phyloP scores from a whole-genome alignment of 139 green algal species.

The Chlorella sp. region DNA sequence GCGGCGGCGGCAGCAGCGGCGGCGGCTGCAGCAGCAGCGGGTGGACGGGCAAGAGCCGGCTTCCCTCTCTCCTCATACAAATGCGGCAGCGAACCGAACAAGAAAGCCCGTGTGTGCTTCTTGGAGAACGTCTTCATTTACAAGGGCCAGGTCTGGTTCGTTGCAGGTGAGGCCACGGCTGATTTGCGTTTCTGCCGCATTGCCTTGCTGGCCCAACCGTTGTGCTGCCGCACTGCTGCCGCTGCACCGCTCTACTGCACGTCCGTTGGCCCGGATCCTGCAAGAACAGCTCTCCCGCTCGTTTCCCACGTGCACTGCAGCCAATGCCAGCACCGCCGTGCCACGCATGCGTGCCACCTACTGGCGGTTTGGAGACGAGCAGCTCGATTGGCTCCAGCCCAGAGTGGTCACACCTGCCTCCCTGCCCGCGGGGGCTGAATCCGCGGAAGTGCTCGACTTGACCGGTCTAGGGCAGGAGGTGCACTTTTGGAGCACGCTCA shows the following conservation, averaged over 20 bases:
- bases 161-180: background rate
- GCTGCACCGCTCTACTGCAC: background rate
- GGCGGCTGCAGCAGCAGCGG: too few relatives aligned
- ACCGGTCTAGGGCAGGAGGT: background rate
- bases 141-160: background rate
- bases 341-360: background rate
- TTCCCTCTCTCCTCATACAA: background rate
- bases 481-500: background rate
- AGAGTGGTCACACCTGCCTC: background rate
- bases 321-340: background rate
- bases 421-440: background rate
- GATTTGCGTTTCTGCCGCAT: background rate
- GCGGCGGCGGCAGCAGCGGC: too few relatives aligned
- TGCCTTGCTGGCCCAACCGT: background rate
- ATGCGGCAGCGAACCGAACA: background rate
- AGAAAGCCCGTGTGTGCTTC: background rate
- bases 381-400: background rate
- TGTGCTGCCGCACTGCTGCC: background rate
- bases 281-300: too few relatives aligned
- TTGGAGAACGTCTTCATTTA: background rate
- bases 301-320: background rate
- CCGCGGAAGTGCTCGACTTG: background rate
- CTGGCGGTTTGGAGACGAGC: background rate
- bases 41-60: background rate
- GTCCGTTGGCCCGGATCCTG: too few relatives aligned